These are phyloP conservation scores for Microbotryum violaceum DNA, from an alignment of 1,284 basidiomycete genomes.

Conservation along the genomic window DNA sequence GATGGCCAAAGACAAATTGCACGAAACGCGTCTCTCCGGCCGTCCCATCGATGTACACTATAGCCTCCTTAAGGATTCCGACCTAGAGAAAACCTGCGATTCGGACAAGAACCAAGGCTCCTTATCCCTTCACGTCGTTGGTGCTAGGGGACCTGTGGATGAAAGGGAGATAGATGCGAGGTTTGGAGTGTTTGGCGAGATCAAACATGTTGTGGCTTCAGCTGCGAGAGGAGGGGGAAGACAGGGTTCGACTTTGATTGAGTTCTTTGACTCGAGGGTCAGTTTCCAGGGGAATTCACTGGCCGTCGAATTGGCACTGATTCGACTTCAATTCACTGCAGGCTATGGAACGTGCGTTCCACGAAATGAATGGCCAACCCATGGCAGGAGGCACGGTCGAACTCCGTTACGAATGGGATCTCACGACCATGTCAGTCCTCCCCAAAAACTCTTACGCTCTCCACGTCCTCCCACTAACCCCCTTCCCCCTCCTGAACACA, in stretches of 20 bases:
- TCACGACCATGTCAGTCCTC: constrained; percentile 41
- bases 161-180: constrained; percentile 73
- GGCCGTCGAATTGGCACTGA: constrained; percentile 25
- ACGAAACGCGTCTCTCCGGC: constrained; percentile 73
- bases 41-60: constrained; percentile 94
- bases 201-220: constrained; percentile 59
- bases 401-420: constrained; percentile 81
- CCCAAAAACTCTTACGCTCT: too few relatives aligned
- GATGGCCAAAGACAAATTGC: constrained; percentile 74
- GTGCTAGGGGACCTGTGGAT: constrained; percentile 60
- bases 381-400: constrained; percentile 75
- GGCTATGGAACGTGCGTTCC: constrained; percentile 70
- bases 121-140: constrained; percentile 64
- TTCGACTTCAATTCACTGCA: constrained; percentile 37
- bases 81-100: constrained; percentile 60
- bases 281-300: constrained; percentile 33
- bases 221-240: constrained; percentile 22
- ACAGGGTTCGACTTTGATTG: constrained; percentile 65
- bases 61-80: constrained; percentile 76
- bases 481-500: too few relatives aligned
- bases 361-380: constrained; percentile 65
- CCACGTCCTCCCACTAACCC: too few relatives aligned
- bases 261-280: constrained; percentile 79
- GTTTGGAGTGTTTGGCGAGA: constrained; percentile 80
- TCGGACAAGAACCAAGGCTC: constrained; percentile 86